Evolutionary conservation across 352 stramenopile species (phyloP), one percentile per base, ranked within the genome.

Genomic region (Globisporangium lucens): DNA sequence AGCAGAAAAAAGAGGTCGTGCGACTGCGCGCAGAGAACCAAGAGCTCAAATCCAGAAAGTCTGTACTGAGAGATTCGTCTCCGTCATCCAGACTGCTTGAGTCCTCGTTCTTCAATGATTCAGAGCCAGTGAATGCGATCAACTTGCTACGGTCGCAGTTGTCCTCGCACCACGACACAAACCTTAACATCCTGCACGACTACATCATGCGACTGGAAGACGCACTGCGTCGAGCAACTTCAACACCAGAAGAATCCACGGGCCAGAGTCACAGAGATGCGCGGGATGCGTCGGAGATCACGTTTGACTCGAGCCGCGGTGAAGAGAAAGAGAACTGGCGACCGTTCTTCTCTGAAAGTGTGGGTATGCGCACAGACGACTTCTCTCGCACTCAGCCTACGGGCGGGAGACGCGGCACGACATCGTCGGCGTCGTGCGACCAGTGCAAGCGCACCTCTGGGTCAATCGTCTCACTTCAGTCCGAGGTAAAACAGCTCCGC

Each of bases 1-100:
- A 87, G 36, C 83, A 91, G 49, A 91, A 89, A 71, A 78, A 84
- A 57, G 77, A 91, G 60, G 80, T 91, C 9, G 75, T 85, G 22
- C 80, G 83, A 6, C 77, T 91, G 17, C 79, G 81, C 10, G 78
- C 76, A 1, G 73, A 89, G 56, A 89, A 84, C 35, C 71, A 87
- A 3, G 73, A 80, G 46, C 66, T 86, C 57, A 73, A 77, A 15
- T 30, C 66, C 3, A 55, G 56, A 22, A 66, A 55, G 9, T 57
- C 51, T 3, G 41, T 55, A 1, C 13, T 61, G 35, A 61, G 56
- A 61, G 56, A 61, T 4, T 22, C 33, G 5, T 49, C 56, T 7
- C 10, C 33, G 30, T 58, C 66, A 8, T 56, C 67, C 0, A 30
- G 41, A 17, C 15, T 53, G 3, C 29, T 68, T 2, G 41, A 56